Evolutionary conservation across 1,139 yeast genomes (phyloP), one percentile per base, ranked within the genome.

Genomic region (Groenewaldozyma sp.): DNA sequence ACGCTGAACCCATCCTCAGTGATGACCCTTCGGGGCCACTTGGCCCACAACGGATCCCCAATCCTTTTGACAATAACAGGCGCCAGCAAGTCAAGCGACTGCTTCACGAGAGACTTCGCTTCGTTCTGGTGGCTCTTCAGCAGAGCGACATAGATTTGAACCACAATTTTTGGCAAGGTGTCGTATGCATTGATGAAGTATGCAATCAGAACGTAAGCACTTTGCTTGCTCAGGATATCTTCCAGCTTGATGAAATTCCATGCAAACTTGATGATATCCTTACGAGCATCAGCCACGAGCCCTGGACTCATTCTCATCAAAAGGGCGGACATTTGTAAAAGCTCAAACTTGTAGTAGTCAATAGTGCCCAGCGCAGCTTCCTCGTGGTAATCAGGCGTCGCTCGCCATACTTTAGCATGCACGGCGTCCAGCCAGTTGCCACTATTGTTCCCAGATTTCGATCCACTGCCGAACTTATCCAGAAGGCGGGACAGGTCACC

Each of bases 221-320:
- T 84, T 52, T 87, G 95, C 56, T 93, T 93, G 31, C 94, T 79
- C 39, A 87, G 76, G 43, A 79, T 75, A 55, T 93, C 99, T 49
- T 88, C 97, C 35, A 88, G 64, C 51, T 86, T 86, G 54, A 91
- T 82, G 54, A 80, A 84, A 50, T 83, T 83, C 98, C 98, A 93
- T 50, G 91, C 83, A 63, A 88, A 91, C 58, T 86, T 87, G 60
- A 91, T 84, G 35, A 91, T 76, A 51, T 87, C 95, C 54, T 87
- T 91, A 36, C 87, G 72, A 48, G 76, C 72, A n/a, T 75, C 80
- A 6, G 73, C 65, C 14, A 86, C 70, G 18, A 70, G 59, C 1
- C 65, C 59, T 0, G 95, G 76, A 2, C 86, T 80, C 62, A 77
- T 72, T 53, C 79, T 80, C 32, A 88, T 74, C 35, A 91, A 63